Base-by-base conservation (phyloP, 306 rosid genomes). In the Aeschynomene evenia region DNA sequence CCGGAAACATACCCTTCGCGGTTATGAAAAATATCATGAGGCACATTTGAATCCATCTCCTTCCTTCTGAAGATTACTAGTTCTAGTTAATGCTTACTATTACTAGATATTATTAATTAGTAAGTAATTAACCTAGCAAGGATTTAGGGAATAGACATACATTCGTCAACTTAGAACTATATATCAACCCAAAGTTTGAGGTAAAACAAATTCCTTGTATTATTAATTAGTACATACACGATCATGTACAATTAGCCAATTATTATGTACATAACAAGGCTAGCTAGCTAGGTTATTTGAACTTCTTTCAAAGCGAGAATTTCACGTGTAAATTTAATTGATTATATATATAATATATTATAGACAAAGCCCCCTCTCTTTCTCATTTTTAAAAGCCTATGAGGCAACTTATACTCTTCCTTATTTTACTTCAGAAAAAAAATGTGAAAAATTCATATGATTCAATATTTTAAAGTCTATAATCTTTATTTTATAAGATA, bases 21-120 rank as follows among this genome's bases (percentile, higher is more conserved):
- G 69, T 73, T 23, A 63, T 77, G 70, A 80, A 59, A 69, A 66
- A n/a, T n/a, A n/a, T 60, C 66, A 73, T 82, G 51, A 80, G 70
- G 51, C 71, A 82, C 52, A 74, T 76, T 53, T 78, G 86, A 86
- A 82, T 40, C 74, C n/a, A n/a, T n/a, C n/a, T n/a, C n/a, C n/a
- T n/a, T 62, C 42, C 56, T 70, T 39, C 61, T 11, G 64, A 18
- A 70, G 26, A 60, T 70, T 66, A n/a, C n/a, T n/a, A n/a, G n/a
- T n/a, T n/a, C n/a, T n/a, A 6, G 42, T 39, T 11, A 6, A 39
- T 54, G 9, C 20, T 24, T 34, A 36, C 73, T 43, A 43, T 48
- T 13, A 33, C 77, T 21, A 9, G 80, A 45, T 73, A 39, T 16
- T 22, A 46, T 28, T 8, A 13, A 15, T 67, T 29, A 53, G 26